These are phyloP conservation scores for Nematodospora valgi DNA, from an alignment of 805 yeast genomes.

Conservation along the genomic window DNA sequence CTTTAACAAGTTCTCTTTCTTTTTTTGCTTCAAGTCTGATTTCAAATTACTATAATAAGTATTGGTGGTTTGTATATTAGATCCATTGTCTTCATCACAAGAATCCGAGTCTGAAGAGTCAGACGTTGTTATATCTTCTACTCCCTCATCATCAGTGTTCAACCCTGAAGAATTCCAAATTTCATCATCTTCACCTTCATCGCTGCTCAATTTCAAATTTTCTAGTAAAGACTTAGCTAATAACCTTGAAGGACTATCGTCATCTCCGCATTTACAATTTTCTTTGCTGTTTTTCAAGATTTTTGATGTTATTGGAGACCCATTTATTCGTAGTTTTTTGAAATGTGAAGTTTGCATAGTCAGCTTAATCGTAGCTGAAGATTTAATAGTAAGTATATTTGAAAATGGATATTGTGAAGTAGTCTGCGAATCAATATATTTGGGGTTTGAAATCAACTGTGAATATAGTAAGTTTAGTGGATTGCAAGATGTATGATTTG, in stretches of 20 bases:
- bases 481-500: slow-evolving; percentile 8
- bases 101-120: slow-evolving; percentile 12
- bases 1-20: slow-evolving; percentile 5
- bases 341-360: slow-evolving; percentile 35
- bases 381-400: slow-evolving; percentile 21
- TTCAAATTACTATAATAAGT: slow-evolving; percentile 16
- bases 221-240: slow-evolving; percentile 12
- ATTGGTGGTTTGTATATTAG: slow-evolving; percentile 15
- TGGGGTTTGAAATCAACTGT: slow-evolving; percentile 16
- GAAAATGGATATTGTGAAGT: slow-evolving; percentile 13
- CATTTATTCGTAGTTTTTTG: slow-evolving; percentile 41
- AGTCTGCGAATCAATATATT: slow-evolving; percentile 8
- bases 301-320: slow-evolving; percentile 30
- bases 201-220: slow-evolving; percentile 9
- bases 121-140: slow-evolving; percentile 3
- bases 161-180: slow-evolving; percentile 25
- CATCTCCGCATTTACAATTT: slow-evolving; percentile 8
- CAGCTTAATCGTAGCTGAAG: slow-evolving; percentile 36
- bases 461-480: slow-evolving; percentile 28
- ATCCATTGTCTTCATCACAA: slow-evolving; percentile 11
- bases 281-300: slow-evolving; percentile 8
- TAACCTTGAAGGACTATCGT: not conserved
- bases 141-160: slow-evolving; percentile 20
- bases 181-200: slow-evolving; percentile 15
- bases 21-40: slow-evolving; percentile 6